Evolutionary conservation across 257 asterid genomes (phyloP), one percentile per base, ranked within the genome.

Genomic region (Paraleonurus japonicus): DNA sequence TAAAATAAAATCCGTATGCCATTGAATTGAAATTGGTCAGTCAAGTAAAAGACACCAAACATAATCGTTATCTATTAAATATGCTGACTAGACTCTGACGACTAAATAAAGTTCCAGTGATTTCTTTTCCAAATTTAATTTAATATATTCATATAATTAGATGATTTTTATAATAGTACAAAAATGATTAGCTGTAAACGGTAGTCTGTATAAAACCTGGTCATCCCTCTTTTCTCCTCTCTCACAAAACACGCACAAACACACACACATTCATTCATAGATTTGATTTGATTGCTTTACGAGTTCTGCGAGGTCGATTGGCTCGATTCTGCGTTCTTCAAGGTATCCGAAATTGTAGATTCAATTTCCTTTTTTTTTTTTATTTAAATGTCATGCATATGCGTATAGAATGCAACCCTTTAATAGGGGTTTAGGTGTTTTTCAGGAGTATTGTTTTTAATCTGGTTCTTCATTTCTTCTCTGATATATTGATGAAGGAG

Each of bases 151-250:
- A 30, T 30, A 32, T 43, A 35, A 43, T 43, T 15, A 43, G 0
- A 15, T 3, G 50, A 54, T 13, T 33, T 47, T 74, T 67, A 2
- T 28, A 20, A 5, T 61, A 69, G 7, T 23, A 55, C 72, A 55
- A 60, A 27, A 64, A 28, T 69, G 58, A 80, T 80, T 80, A 76
- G 80, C 80, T 65, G 75, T 64, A 28, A 15, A 63, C 41, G 33
- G 8, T 50, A 64, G 66, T 48, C 39, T 4, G 75, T 60, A 77
- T 77, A 77, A 58, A 72, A 65, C 0, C 63, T 41, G 6, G 12
- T 45, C 32, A 0, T 7, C 20, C 5, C 58, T 24, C 30, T 48
- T 54, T 32, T 64, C 26, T 12, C 13, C 48, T 48, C 76, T 47
- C 53, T 19, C 65, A 17, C 0, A 27, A 70, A 47, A 24, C 59